Percentiles rank a stretch among this genome's conserved stretches.
phyloP scores from a whole-genome alignment of 169 alveolate species.

The Cryptosporidium muris region DNA sequence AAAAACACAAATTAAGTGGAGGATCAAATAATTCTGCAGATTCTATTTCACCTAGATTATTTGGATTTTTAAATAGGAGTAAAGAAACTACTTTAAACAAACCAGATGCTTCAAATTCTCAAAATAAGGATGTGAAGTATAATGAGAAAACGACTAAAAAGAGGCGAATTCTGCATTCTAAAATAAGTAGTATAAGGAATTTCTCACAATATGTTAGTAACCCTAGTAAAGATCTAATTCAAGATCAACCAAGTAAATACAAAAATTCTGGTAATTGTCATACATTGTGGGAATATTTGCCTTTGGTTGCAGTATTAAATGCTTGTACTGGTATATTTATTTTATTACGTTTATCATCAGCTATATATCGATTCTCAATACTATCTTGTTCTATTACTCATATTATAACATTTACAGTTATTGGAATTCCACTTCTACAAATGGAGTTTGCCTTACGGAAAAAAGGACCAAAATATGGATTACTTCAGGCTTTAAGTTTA shows the following conservation, averaged over 20 bases:
- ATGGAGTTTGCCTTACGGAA: constrained; percentile 56
- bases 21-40: too few relatives aligned
- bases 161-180: background rate
- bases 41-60: too few relatives aligned
- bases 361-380: constrained; percentile 54
- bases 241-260: background rate
- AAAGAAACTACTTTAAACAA: background rate
- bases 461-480: constrained; percentile 45
- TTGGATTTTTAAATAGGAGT: too few relatives aligned
- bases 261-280: constrained; percentile 3
- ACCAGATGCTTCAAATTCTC: background rate
- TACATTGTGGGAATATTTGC: constrained; percentile 60
- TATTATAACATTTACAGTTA: constrained; percentile 25
- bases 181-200: background rate
- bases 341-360: constrained; percentile 41
- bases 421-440: constrained; percentile 54
- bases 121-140: background rate
- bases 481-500: constrained; percentile 18
- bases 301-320: constrained; percentile 47
- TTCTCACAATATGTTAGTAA: background rate
- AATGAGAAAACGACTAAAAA: background rate
- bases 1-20: too few relatives aligned
- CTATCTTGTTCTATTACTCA: constrained; percentile 60
- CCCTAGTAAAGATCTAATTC: background rate
- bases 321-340: constrained; percentile 68